A percentile compares a stretch with the other conserved stretches of the same genome.
Conservation (phyloP, 1,284 basidiomycete genomes). For the Vanrija humicola region DNA sequence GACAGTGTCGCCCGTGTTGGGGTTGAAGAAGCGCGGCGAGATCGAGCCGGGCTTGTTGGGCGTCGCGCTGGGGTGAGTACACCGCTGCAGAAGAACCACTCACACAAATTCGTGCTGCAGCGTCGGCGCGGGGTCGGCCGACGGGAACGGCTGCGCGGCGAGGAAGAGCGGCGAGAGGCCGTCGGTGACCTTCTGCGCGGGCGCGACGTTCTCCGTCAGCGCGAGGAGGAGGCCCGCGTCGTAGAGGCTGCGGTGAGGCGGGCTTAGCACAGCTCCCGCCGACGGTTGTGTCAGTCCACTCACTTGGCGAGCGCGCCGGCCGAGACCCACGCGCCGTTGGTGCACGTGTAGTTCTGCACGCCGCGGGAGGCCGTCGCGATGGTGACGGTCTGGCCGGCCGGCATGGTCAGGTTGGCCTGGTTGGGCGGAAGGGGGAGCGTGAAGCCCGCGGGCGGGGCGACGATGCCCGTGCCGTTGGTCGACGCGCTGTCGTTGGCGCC, state of each 20-base stretch:
- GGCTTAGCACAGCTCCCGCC: too few species aligned
- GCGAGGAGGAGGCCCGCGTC: slow-evolving; percentile 56
- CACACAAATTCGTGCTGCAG: slow-evolving; percentile 50
- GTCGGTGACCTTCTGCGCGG: slow-evolving; percentile 4
- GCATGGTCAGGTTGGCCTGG: slow-evolving; percentile 7
- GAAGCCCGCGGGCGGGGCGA: too few species aligned
- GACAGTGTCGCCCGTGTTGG: slow-evolving; percentile 12
- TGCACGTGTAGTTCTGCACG: slow-evolving; percentile 39
- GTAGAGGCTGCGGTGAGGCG: slow-evolving; percentile 48
- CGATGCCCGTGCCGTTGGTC: too few species aligned
- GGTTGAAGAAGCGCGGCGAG: slow-evolving; percentile 34
- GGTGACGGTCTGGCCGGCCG: slow-evolving; percentile 13
- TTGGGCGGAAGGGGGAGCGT: too few species aligned
- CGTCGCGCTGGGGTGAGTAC: slow-evolving; percentile 31
- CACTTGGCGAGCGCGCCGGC: slow-evolving; percentile 37
- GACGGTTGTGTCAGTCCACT: too few species aligned
- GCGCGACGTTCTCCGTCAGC: too few species aligned
- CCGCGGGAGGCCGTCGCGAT: slow-evolving; percentile 28
- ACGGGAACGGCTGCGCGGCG: not conserved
- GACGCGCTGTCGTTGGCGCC: too few species aligned
- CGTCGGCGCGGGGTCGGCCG: too few species aligned
- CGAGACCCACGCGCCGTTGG: slow-evolving; percentile 22
- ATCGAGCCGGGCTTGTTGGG: slow-evolving; percentile 21
- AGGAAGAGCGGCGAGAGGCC: slow-evolving; percentile 21
- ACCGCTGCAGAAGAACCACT: slow-evolving; percentile 13